These are phyloP conservation scores for Pelargonium nanum DNA, from an alignment of 345 rosid genomes.

Conservation along the genomic window DNA sequence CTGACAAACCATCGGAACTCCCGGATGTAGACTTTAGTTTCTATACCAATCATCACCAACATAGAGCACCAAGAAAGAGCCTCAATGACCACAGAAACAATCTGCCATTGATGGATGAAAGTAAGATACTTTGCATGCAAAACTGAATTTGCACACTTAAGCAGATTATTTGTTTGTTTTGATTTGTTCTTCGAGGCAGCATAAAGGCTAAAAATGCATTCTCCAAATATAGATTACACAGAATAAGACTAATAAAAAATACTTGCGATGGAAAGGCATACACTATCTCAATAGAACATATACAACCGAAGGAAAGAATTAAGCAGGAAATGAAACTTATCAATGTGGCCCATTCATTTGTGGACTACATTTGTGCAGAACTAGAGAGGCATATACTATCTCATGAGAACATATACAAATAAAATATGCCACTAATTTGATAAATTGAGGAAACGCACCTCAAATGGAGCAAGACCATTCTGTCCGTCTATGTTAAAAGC, in stretches of 20 bases:
- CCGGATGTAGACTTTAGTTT: slow-evolving; percentile 67
- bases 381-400: not conserved
- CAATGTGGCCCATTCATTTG: not conserved
- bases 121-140: not conserved
- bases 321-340: not conserved
- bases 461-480: slow-evolving; percentile 73
- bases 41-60: slow-evolving; percentile 60
- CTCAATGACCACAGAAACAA: slow-evolving; percentile 56
- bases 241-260: not conserved
- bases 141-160: not conserved
- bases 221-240: not conserved
- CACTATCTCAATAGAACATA: not conserved
- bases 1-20: slow-evolving; percentile 91
- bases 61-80: slow-evolving; percentile 77
- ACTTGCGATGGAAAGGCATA: not conserved
- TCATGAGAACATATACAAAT: not conserved
- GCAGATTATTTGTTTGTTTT: not conserved
- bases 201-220: not conserved
- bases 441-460: slow-evolving; percentile 39
- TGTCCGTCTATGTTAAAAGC: slow-evolving; percentile 65
- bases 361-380: too few relatives aligned
- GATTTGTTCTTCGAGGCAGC: not conserved
- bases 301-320: not conserved
- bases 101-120: slow-evolving; percentile 32
- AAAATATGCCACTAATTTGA: not conserved